Evolutionary conservation across 345 rosid species (phyloP), one percentile per base, ranked within the genome.

Genomic region (Dimocarpus longan): DNA sequence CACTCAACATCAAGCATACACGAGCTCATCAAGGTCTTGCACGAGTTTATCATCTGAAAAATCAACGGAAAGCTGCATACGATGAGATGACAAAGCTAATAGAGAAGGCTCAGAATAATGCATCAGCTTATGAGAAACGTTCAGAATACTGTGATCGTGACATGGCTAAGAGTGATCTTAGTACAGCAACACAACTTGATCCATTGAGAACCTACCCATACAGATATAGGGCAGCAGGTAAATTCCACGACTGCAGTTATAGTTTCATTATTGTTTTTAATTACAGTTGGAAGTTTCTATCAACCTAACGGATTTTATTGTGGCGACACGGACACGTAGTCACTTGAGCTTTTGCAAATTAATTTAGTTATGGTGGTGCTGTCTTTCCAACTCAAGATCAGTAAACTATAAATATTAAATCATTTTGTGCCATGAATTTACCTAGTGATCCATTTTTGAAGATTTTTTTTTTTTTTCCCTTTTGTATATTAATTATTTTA

Each of bases 21-120:
- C 81, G 98, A 84, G 98, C 99, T 46, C 99, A 94, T 83, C 98
- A 97, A 80, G 98, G 98, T 80, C 88, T 97, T 43, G 98, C 98
- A 42, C 91, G 95, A 43, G 98, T 97, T 64, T 92, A 90, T 81
- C 94, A 94, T 82, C 89, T 94, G 13, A 94, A 91, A 85, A 90
- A 92, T 78, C 92, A 92, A 68, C 86, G 92, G 24, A 92, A 94
- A 89, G 89, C 92, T 57, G 98, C 98, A 46, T 94, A 91, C 62
- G 97, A 93, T 78, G 98, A 97, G 88, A 94, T 97, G 99, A 94
- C 99, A 68, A 94, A 92, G 85, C 79, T 97, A 70, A 94, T 97
- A 82, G 93, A 91, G 83, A 94, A 94, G 80, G 97, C 98, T 71
- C 86, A 85, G 86, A 97, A 88, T 81, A 97, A 92, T 75, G 98